Percentiles rank a stretch among this genome's conserved stretches.
phyloP scores from a whole-genome alignment of 805 yeast species.

The Candida sithepensis region DNA sequence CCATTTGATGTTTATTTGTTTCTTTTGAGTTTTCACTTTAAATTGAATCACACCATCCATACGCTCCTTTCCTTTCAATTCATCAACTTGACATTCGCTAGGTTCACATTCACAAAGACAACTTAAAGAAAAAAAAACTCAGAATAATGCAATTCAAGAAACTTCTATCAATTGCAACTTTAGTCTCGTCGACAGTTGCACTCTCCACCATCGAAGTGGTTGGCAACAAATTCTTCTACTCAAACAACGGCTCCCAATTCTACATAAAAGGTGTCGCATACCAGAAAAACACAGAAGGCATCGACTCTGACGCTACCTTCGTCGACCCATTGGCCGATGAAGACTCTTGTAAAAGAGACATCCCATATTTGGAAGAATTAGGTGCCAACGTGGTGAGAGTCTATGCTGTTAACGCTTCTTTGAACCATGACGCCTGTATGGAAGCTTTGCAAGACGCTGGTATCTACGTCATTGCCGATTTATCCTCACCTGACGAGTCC shows the following conservation, averaged over 20 bases:
- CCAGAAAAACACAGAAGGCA: conserved; percentile 61
- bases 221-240: conserved; percentile 76
- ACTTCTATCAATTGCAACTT: conserved; percentile 10
- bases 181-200: conserved; percentile 21
- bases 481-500: conserved; percentile 79
- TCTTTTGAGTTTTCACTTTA: too few relatives aligned
- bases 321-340: conserved; percentile 79
- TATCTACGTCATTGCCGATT: conserved; percentile 86
- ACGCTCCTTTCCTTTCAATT: too few relatives aligned
- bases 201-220: conserved; percentile 54
- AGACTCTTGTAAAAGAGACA: conserved; percentile 70
- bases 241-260: conserved; percentile 74
- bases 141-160: conserved; percentile 6
- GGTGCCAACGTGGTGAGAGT: conserved; percentile 80
- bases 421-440: conserved; percentile 78
- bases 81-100: too few relatives aligned
- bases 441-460: conserved; percentile 73
- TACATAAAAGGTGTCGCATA: conserved; percentile 86
- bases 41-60: too few relatives aligned
- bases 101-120: background rate
- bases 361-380: conserved; percentile 67
- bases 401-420: conserved; percentile 73
- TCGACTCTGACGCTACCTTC: conserved; percentile 30
- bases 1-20: too few relatives aligned
- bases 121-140: background rate